These are phyloP conservation scores for Paecilomyces fulvus DNA, from an alignment of 2,329 filamentous ascomycete genomes.

Conservation along the genomic window DNA sequence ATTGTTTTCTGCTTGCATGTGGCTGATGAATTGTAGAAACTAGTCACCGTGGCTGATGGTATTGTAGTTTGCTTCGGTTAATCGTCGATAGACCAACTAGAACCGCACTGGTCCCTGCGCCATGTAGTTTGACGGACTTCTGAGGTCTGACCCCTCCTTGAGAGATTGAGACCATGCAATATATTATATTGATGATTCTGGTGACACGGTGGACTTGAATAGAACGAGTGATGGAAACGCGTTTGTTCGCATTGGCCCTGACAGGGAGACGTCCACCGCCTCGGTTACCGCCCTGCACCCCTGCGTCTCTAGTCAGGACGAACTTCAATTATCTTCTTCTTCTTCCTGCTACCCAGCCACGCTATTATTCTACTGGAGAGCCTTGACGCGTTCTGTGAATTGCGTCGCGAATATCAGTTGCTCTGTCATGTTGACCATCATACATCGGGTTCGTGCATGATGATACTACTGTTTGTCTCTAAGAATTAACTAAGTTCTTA, in stretches of 20 bases:
- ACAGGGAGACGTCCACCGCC: constrained; percentile 3
- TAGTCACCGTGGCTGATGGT: not conserved
- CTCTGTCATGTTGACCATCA: not conserved
- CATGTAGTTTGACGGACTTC: not conserved
- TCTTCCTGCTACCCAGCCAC: not conserved
- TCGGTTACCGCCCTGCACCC: constrained; percentile 1
- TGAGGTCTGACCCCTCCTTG: not conserved
- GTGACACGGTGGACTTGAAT: not conserved
- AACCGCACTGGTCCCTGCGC: not conserved
- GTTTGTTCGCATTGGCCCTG: not conserved
- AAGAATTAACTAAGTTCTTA: not conserved
- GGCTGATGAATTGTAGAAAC: not conserved
- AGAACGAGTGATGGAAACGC: not conserved
- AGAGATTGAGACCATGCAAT: not conserved
- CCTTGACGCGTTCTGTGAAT: not conserved
- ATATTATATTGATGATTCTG: not conserved
- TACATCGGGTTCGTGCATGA: not conserved
- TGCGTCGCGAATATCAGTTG: not conserved
- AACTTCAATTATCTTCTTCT: not conserved
- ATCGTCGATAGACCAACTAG: not conserved
- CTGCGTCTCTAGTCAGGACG: not conserved
- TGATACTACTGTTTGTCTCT: not conserved
- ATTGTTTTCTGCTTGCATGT: not conserved
- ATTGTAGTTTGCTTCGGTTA: not conserved
- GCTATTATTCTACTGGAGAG: not conserved